phyloP scores from a whole-genome alignment of 495 filamentous ascomycete genomes.

The Penicillium psychrofluorescens region DNA sequence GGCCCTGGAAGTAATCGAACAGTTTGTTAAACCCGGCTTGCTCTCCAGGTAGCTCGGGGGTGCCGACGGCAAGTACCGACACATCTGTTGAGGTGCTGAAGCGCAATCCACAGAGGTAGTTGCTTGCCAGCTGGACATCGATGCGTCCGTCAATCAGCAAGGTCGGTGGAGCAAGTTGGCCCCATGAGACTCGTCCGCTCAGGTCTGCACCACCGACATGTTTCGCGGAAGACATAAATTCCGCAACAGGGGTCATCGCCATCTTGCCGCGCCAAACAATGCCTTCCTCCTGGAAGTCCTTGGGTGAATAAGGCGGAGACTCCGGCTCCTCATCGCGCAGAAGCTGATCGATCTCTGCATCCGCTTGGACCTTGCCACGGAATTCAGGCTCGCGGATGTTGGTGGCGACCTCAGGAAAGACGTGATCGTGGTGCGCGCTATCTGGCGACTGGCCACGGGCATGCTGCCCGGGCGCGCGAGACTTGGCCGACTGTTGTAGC shows the following conservation, averaged over 20 bases:
- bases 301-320: conserved; percentile 80
- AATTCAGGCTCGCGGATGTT: conserved; percentile 37
- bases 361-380: conserved; percentile 47
- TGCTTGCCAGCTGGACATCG: conserved; percentile 67
- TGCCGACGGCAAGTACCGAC: conserved; percentile 58
- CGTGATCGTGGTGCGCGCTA: conserved; percentile 29
- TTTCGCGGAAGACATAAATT: conserved; percentile 69
- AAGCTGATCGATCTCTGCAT: conserved; percentile 86
- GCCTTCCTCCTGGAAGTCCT: conserved; percentile 58
- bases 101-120: conserved; percentile 78
- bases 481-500: conserved; percentile 16
- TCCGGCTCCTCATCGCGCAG: conserved; percentile 79
- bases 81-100: conserved; percentile 69
- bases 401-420: conserved; percentile 37
- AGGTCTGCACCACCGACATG: conserved; percentile 74
- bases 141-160: conserved; percentile 81
- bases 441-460: conserved; percentile 26
- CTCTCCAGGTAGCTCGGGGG: conserved; percentile 42
- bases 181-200: conserved; percentile 54
- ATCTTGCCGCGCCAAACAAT: conserved; percentile 75
- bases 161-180: conserved; percentile 57
- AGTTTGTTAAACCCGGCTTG: conserved; percentile 56
- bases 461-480: conserved; percentile 15
- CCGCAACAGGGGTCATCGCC: conserved; percentile 66
- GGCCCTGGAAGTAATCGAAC: conserved; percentile 70